Percentiles rank a stretch among this genome's conserved stretches.
These are phyloP conservation scores for Aegilops sharonensis DNA, from an alignment of 176 grass and related monocot species.

Conservation along the genomic window DNA sequence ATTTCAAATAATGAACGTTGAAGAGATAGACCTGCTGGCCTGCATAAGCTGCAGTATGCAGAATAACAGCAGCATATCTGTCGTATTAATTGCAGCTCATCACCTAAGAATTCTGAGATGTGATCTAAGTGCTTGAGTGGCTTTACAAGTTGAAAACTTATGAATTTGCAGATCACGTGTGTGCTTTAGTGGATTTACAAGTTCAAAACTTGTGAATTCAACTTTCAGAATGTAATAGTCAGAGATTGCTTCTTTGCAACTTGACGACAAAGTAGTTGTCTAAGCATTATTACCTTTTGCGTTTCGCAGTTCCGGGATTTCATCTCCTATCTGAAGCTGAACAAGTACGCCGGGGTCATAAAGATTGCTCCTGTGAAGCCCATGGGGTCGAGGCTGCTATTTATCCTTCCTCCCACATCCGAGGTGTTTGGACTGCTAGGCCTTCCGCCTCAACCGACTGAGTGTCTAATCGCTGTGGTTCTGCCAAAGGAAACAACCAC, in stretches of 20 bases:
- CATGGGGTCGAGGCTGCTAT: constrained; percentile 83
- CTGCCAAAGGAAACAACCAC: constrained; percentile 71
- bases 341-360: constrained; percentile 90
- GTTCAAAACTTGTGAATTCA: background rate
- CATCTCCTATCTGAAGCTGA: constrained; percentile 85
- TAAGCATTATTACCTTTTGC: constrained; percentile 14
- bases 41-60: background rate
- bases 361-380: constrained; percentile 67
- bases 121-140: background rate
- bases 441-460: constrained; percentile 54
- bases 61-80: background rate
- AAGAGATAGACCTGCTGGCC: background rate
- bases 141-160: background rate
- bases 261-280: constrained; percentile 4
- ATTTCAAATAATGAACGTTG: background rate
- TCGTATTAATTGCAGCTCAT: background rate
- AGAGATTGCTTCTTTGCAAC: background rate
- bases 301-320: constrained; percentile 83
- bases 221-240: background rate
- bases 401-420: constrained; percentile 71
- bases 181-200: background rate
- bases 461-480: constrained; percentile 67
- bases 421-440: constrained; percentile 53
- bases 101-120: background rate
- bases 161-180: background rate